Conservation (phyloP, 192 early-diverging fungal genomes). For the Podila horticola region DNA sequence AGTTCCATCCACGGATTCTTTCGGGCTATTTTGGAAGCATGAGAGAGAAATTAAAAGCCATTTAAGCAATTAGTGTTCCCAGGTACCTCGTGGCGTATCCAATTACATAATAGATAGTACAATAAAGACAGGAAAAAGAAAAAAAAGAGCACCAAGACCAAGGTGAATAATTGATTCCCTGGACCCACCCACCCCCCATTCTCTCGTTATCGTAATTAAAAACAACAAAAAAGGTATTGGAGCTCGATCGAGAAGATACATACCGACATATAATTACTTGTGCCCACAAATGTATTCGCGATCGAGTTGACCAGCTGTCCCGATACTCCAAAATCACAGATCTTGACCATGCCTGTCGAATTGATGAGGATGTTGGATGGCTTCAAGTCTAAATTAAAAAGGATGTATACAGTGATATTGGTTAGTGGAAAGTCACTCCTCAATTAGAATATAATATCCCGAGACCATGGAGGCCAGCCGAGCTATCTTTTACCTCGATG, state of each 20-base stretch:
- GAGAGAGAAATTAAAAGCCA: neutral
- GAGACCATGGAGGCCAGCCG: neutral
- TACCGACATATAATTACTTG: conserved; percentile 85
- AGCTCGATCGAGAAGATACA: conserved; percentile 24
- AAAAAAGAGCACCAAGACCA: neutral
- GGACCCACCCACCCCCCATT: neutral
- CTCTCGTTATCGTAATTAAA: neutral
- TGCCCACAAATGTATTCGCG: conserved; percentile 89
- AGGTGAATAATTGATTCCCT: neutral
- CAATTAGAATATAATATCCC: neutral
- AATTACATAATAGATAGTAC: neutral
- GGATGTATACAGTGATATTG: neutral
- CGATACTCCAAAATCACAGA: conserved; percentile 93
- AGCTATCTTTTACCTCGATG: conserved; percentile 78
- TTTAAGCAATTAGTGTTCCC: too few species aligned
- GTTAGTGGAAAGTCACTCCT: neutral
- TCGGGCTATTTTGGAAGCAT: conserved; percentile 64
- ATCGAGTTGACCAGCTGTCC: conserved; percentile 87
- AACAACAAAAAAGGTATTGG: neutral
- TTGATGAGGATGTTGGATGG: conserved; percentile 90
- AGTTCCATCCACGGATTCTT: conserved; percentile 80
- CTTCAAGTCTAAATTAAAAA: conserved; percentile 71
- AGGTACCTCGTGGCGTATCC: neutral
- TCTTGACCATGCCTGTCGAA: conserved; percentile 81
- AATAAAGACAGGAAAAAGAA: conserved; percentile 6